phyloP scores from a whole-genome alignment of 768 basidiomycete genomes.

The Lentinula lateritia region DNA sequence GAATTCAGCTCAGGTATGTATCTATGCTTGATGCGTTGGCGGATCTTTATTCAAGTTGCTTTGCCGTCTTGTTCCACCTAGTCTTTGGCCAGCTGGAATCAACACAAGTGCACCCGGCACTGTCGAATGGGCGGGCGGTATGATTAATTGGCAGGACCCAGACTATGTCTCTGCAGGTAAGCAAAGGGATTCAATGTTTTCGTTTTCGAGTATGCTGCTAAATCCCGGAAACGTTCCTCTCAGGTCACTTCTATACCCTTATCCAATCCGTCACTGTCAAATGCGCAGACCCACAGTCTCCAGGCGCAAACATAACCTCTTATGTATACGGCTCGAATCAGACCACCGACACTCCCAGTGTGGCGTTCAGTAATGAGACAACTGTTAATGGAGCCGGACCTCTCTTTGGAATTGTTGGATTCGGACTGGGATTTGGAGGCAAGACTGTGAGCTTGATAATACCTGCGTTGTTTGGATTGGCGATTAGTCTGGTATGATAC shows the following conservation, averaged over 20 bases:
- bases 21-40: neutral
- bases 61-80: conserved; percentile 10
- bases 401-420: conserved; percentile 6
- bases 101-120: conserved; percentile 56
- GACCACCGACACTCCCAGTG: conserved; percentile 43
- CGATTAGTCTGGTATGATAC: neutral
- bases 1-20: conserved; percentile 73
- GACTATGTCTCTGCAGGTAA: conserved; percentile 66
- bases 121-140: conserved; percentile 72
- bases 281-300: conserved; percentile 47
- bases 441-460: conserved; percentile 12
- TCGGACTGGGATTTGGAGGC: conserved; percentile 10
- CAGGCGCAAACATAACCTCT: conserved; percentile 45
- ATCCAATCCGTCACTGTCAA: conserved; percentile 57
- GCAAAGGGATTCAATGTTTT: conserved; percentile 5
- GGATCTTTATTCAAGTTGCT: neutral
- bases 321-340: conserved; percentile 61
- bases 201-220: neutral
- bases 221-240: neutral
- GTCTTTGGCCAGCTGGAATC: conserved; percentile 84
- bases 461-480: conserved; percentile 6
- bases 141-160: conserved; percentile 78
- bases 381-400: conserved; percentile 41
- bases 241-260: conserved; percentile 68
- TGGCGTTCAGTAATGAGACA: conserved; percentile 55